Percentiles rank a stretch among this genome's conserved stretches.
These are phyloP conservation scores for Citrus glauca DNA, from an alignment of 345 rosid species.

Conservation along the genomic window DNA sequence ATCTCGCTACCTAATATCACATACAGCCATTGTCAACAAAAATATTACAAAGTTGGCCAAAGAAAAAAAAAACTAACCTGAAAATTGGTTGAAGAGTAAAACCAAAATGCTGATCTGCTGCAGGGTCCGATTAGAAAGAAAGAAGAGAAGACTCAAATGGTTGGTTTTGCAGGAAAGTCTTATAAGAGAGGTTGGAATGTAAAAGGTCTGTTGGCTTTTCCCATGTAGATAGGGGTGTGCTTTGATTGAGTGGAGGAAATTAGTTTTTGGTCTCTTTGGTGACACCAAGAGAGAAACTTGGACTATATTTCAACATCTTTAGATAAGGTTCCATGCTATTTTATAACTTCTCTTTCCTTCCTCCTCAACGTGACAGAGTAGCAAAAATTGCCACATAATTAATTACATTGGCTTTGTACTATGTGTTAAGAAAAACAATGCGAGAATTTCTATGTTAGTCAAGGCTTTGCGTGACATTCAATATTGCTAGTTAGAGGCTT, in stretches of 20 bases:
- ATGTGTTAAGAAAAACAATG: not conserved
- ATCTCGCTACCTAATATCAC: not conserved
- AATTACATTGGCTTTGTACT: not conserved
- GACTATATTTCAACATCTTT: conserved; percentile 13
- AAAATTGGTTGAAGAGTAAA: conserved; percentile 20
- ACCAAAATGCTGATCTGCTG: conserved; percentile 13
- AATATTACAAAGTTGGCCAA: not conserved
- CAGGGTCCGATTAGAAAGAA: not conserved
- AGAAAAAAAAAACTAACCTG: conserved; percentile 27
- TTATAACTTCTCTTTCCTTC: not conserved
- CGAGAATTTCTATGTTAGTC: not conserved
- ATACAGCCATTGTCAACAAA: not conserved
- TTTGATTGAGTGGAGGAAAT: conserved; percentile 65
- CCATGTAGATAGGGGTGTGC: conserved; percentile 71
- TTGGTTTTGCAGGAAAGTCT: conserved; percentile 7
- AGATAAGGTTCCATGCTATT: conserved; percentile 29
- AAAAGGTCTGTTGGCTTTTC: conserved; percentile 46
- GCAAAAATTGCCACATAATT: not conserved
- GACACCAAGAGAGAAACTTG: conserved; percentile 37
- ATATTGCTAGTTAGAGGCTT: not conserved
- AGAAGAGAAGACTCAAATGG: conserved; percentile 3
- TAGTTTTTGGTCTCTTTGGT: conserved; percentile 31
- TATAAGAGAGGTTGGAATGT: not conserved
- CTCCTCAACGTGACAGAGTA: not conserved
- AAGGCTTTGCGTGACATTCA: not conserved